phyloP scores from a whole-genome alignment of 257 asterid genomes.

The Penstemon newberryi region DNA sequence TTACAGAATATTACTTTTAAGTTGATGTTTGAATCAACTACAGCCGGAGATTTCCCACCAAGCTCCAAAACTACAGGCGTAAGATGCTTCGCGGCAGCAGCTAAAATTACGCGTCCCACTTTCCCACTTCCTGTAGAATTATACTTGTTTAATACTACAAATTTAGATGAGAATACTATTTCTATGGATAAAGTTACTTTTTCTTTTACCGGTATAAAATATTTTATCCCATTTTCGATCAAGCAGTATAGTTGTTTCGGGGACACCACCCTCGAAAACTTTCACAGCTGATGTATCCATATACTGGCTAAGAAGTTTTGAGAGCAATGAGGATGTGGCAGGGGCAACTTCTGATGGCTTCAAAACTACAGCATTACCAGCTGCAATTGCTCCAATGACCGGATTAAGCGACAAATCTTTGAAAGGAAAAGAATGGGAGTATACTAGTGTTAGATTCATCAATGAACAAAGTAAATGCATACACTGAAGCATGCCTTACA shows the following conservation, averaged over 20 bases:
- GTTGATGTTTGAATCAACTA: constrained; percentile 66
- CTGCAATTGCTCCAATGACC: constrained; percentile 83
- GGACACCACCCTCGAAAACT: constrained; percentile 72
- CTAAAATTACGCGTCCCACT: constrained; percentile 76
- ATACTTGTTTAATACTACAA: constrained; percentile 2
- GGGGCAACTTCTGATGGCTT: constrained; percentile 70
- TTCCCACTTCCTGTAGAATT: constrained; percentile 60
- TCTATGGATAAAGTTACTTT: not conserved
- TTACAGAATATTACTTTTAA: constrained; percentile 43
- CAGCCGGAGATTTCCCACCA: constrained; percentile 83
- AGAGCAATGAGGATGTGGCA: constrained; percentile 60
- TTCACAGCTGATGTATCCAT: constrained; percentile 76
- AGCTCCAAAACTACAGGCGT: constrained; percentile 90
- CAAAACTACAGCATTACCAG: constrained; percentile 81
- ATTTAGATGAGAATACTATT: not conserved
- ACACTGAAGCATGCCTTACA: not conserved
- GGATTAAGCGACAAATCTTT: constrained; percentile 76
- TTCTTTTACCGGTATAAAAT: constrained; percentile 57
- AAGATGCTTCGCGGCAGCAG: constrained; percentile 95
- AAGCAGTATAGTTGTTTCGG: constrained; percentile 50
- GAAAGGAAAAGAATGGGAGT: not conserved
- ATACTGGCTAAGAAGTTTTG: constrained; percentile 69
- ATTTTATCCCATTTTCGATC: constrained; percentile 76
- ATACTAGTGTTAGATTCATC: not conserved
- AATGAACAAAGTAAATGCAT: too few species aligned